A percentile compares a stretch with the other conserved stretches of the same genome.
Evolutionary conservation across 2,329 filamentous ascomycete species (phyloP).

Genomic region (Paraconiothyrium brasiliense): DNA sequence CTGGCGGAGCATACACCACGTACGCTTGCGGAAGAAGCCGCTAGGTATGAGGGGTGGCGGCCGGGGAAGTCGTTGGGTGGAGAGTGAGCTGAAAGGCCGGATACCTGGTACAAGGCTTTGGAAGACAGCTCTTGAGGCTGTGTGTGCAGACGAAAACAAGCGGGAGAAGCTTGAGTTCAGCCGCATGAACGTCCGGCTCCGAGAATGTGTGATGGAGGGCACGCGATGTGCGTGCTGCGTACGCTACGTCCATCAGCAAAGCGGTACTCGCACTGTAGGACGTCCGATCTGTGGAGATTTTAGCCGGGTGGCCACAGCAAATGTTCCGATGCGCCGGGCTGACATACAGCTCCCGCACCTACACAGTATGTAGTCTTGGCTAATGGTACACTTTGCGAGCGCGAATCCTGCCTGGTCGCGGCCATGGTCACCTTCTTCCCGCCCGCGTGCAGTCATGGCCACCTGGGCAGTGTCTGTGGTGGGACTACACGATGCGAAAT

Average conservation of each 20-base stretch:
- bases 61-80: constrained; percentile 45
- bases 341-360: not conserved
- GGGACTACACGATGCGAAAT: not conserved
- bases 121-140: not conserved
- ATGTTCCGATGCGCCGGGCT: constrained; percentile 10
- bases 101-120: not conserved
- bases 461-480: no score
- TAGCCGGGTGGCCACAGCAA: constrained; percentile 20
- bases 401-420: no score
- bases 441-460: no score
- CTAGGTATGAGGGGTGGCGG: constrained; percentile 54
- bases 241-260: not conserved
- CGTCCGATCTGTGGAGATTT: constrained; percentile 14
- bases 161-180: not conserved
- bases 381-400: not conserved
- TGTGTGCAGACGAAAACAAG: not conserved
- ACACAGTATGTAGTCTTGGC: not conserved
- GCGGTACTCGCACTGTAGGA: not conserved
- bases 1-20: constrained; percentile 52
- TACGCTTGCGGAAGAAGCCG: constrained; percentile 54
- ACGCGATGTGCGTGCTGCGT: not conserved
- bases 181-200: constrained; percentile 20
- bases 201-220: not conserved
- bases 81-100: constrained; percentile 16
- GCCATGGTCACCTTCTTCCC: no score